Conservation (phyloP, 345 rosid genomes). For the Triadica sebifera region DNA sequence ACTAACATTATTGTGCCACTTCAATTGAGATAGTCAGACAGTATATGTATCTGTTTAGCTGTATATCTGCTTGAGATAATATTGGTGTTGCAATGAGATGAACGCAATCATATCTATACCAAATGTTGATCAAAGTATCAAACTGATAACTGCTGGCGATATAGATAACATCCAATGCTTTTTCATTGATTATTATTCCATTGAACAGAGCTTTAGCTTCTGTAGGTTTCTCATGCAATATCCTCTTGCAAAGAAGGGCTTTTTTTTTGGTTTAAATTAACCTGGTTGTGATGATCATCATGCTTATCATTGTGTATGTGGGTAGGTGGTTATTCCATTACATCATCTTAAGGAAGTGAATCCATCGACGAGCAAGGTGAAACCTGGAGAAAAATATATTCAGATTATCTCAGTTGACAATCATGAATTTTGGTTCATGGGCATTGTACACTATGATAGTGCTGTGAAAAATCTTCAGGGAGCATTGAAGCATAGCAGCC, state of each 20-base stretch:
- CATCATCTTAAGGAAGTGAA: slow-evolving; percentile 70
- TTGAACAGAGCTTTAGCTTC: no score
- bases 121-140: not conserved
- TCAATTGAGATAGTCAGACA: not conserved
- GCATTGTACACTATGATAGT: slow-evolving; percentile 71
- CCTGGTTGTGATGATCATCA: not conserved
- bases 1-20: not conserved
- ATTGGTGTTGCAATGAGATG: not conserved
- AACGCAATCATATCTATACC: not conserved
- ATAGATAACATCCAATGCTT: no score
- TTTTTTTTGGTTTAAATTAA: no score
- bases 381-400: slow-evolving; percentile 71
- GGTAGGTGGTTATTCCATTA: slow-evolving; percentile 66
- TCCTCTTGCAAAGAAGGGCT: no score
- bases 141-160: not conserved
- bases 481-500: slow-evolving; percentile 38
- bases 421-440: slow-evolving; percentile 95
- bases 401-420: slow-evolving; percentile 76
- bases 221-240: no score
- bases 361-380: slow-evolving; percentile 75
- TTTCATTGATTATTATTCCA: no score
- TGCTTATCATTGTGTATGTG: not conserved
- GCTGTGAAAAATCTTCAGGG: slow-evolving; percentile 72
- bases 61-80: not conserved
- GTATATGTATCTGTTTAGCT: no score